These are phyloP conservation scores for Spiraea crenata DNA, from an alignment of 331 rosid genomes.

Conservation along the genomic window DNA sequence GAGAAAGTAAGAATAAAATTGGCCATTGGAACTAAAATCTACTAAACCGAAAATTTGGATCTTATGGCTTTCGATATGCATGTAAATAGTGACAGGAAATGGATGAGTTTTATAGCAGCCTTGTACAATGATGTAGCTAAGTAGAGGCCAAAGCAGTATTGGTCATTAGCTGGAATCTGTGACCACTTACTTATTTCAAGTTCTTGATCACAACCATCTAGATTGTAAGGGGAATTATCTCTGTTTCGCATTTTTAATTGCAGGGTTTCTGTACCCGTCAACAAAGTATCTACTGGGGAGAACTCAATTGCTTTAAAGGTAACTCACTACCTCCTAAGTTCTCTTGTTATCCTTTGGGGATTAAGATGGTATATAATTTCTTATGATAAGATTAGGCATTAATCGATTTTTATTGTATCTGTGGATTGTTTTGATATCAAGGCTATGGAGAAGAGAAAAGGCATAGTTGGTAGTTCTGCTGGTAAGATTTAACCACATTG, in stretches of 20 bases:
- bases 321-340: slow-evolving; percentile 9
- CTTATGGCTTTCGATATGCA: neutral
- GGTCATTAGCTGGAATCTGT: neutral
- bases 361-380: neutral
- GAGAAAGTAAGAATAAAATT: too few species aligned
- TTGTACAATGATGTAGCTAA: neutral
- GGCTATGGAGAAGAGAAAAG: slow-evolving; percentile 51
- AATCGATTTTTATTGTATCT: slow-evolving; percentile 3
- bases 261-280: slow-evolving; percentile 33
- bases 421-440: slow-evolving; percentile 24
- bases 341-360: neutral
- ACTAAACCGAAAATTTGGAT: neutral
- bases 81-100: neutral
- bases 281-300: slow-evolving; percentile 35
- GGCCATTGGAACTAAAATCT: neutral
- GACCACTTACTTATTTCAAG: neutral
- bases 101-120: neutral
- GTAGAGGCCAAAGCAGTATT: neutral
- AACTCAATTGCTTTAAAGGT: slow-evolving; percentile 47
- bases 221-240: neutral
- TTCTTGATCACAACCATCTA: neutral
- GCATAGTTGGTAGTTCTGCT: slow-evolving; percentile 36
- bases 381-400: neutral
- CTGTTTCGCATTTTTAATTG: slow-evolving; percentile 27
- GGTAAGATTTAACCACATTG: slow-evolving; percentile 41